A percentile compares a stretch with the other conserved stretches of the same genome.
Conservation (phyloP, 2,329 filamentous ascomycete species). For the Pseudogymnoascus pannorum region DNA sequence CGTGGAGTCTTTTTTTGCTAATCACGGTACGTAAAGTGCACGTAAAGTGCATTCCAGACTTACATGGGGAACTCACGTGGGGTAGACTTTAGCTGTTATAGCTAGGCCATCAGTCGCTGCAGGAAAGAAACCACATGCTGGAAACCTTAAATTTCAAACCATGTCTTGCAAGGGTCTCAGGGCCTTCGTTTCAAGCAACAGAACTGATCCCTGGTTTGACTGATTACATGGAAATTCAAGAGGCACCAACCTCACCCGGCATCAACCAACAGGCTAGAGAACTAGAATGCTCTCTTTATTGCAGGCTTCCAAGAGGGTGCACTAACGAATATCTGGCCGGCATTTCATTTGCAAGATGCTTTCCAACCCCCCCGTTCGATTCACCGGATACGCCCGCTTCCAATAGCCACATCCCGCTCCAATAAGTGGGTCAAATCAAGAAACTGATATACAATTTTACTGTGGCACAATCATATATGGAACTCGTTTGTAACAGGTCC, state of each 20-base stretch:
- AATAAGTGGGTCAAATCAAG: not conserved
- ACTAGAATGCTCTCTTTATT: not conserved
- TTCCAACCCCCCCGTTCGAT: not conserved
- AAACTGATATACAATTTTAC: not conserved
- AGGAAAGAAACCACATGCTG: not conserved
- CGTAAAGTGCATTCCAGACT: not conserved
- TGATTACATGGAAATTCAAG: not conserved
- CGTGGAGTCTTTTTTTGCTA: not conserved
- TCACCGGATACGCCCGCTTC: not conserved
- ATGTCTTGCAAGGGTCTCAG: not conserved
- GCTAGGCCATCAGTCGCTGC: not conserved
- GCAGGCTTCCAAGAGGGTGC: not conserved
- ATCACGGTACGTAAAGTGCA: not conserved
- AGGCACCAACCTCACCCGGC: not conserved
- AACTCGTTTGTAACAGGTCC: constrained; percentile 2
- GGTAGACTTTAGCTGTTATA: not conserved
- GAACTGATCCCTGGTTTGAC: not conserved
- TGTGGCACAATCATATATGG: not conserved
- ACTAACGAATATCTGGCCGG: not conserved
- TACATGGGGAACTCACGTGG: not conserved
- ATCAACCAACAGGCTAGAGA: not conserved
- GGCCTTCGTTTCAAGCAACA: not conserved
- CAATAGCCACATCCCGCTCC: constrained; percentile 5
- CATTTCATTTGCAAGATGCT: not conserved
- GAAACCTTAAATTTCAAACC: not conserved